Evolutionary conservation across 306 rosid genomes (phyloP), one percentile per base, ranked within the genome.

Genomic region (Mimosa bimucronata): DNA sequence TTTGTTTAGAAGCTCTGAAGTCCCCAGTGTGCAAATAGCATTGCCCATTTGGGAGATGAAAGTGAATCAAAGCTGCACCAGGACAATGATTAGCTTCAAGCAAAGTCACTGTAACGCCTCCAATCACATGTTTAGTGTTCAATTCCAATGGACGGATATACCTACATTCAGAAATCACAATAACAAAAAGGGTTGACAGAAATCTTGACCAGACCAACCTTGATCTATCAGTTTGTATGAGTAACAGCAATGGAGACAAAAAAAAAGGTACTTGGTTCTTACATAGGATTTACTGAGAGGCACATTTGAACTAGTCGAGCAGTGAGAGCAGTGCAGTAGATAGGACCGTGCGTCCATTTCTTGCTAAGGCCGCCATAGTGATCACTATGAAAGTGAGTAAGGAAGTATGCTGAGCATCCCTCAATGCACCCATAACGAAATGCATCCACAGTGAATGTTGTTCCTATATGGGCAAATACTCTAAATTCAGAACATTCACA

Each of bases 1-100:
- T 85, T 34, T 31, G 34, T 85, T 83, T 85, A 66, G 82, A 83
- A 31, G 89, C 89, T 83, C 91, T 85, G 13, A 88, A 88, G 76
- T 88, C 91, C 71, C 91, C 91, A 7, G 91, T 88, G 46, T 88
- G 91, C 78, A 88, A 85, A 88, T 78, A 83, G 42, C 81, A 7
- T 72, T 83, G 88, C 40, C 87, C 87, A 75, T 88, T 81, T 83
- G 89, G 81, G 61, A 85, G 82, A 69, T 42, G 42, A 52, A 85
- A 80, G 87, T 83, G 86, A 81, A 88, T 80, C 86, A 88, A 83
- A 85, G 87, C 87, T 71, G 91, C 91, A 71, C 91, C 91, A 21
- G 91, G 91, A 66, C 91, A 88, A 57, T 88, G 91, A 62, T 88
- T 88, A 62, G 91, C 91, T 72, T 88, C 91, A 34, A 88, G 83